phyloP scores from a whole-genome alignment of 2,329 filamentous ascomycete species.

The Aspergillus pseudoglaucus region DNA sequence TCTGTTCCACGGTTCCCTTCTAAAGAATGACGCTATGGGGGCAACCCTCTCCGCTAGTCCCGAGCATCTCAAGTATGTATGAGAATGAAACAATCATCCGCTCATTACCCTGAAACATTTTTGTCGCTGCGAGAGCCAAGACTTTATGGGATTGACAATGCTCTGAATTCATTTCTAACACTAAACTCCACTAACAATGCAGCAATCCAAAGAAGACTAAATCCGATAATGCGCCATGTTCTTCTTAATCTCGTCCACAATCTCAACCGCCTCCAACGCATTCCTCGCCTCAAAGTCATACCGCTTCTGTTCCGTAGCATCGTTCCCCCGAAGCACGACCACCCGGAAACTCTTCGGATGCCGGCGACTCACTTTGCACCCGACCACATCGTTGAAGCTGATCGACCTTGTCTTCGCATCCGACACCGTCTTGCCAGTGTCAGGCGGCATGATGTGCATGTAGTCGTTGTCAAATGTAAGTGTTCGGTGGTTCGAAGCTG shows the following conservation, averaged over 20 bases:
- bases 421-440: conserved; percentile 48
- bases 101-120: no score
- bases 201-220: conserved; percentile 12
- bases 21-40: no score
- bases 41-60: no score
- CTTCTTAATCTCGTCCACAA: conserved; percentile 58
- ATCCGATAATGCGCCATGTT: conserved; percentile 46
- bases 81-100: no score
- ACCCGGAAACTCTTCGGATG: conserved; percentile 60
- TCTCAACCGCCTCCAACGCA: conserved; percentile 52
- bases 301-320: conserved; percentile 58
- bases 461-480: conserved; percentile 60
- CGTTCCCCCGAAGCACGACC: conserved; percentile 54
- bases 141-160: no score
- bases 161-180: no score
- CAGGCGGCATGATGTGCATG: conserved; percentile 57
- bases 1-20: no score
- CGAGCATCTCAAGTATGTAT: no score
- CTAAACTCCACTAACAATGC: no score
- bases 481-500: conserved; percentile 54
- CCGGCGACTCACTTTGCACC: conserved; percentile 58
- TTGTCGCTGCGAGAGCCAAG: no score
- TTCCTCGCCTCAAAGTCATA: conserved; percentile 61
- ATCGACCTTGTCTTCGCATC: conserved; percentile 55
- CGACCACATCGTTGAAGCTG: conserved; percentile 57